A percentile compares a stretch with the other conserved stretches of the same genome.
Conservation (phyloP, 192 early-diverging fungal species). For the Umbelopsis sp. region DNA sequence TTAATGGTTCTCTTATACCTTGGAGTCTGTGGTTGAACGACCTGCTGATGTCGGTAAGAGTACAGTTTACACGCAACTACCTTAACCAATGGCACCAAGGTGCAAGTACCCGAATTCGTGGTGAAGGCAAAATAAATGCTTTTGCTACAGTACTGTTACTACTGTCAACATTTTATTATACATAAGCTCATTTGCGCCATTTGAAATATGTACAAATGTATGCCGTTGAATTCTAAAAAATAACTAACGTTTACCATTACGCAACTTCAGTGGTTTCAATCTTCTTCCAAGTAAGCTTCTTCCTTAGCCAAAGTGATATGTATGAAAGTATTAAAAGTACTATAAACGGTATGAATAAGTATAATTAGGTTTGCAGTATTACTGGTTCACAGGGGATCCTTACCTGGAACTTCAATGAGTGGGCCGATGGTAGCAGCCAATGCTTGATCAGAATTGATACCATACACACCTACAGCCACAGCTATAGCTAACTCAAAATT, state of each 20-base stretch:
- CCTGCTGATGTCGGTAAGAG: too few species aligned
- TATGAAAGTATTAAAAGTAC: not conserved
- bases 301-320: not conserved
- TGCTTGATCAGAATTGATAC: conserved; percentile 63
- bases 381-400: not conserved
- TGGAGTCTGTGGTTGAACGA: too few species aligned
- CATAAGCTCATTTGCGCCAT: too few species aligned
- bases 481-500: conserved; percentile 82
- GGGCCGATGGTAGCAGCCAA: conserved; percentile 67
- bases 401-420: conserved; percentile 70
- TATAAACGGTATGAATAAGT: not conserved
- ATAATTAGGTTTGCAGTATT: not conserved
- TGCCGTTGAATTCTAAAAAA: too few species aligned
- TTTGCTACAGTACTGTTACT: too few species aligned
- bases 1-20: too few species aligned
- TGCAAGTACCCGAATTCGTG: too few species aligned
- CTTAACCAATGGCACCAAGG: too few species aligned
- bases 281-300: conserved; percentile 1
- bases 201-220: too few species aligned
- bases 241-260: not conserved
- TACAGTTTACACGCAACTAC: too few species aligned
- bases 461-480: conserved; percentile 66
- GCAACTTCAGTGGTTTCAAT: not conserved
- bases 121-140: too few species aligned
- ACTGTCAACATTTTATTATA: too few species aligned